Base-by-base conservation (phyloP, 345 rosid genomes). In the Litchi chinensis region DNA sequence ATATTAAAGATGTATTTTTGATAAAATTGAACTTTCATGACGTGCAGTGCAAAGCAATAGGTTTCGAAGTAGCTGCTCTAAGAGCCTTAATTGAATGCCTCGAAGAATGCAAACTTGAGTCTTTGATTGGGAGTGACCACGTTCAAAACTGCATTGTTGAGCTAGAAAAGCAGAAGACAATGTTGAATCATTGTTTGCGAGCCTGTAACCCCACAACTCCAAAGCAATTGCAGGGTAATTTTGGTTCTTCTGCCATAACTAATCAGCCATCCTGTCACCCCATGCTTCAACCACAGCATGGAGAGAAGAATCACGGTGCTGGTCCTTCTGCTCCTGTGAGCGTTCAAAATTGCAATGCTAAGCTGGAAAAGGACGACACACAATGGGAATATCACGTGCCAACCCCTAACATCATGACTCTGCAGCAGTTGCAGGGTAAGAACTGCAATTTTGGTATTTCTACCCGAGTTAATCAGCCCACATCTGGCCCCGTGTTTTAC, bases 31-130 rank as follows among this genome's bases (percentile, higher is more conserved):
- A 70, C 43, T 59, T 39, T 37, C 9, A 1, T 26, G 28, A 26
- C 28, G 10, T 39, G 60, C 83, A 88, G 91, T 63, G 71, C 15
- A 70, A 63, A 73, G 82, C 80, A 41, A 50, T 16, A 8, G 73
- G 65, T 26, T 59, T 71, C 16, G 71, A 78, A 74, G n/a, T 86
- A 22, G 81, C 76, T 67, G 75, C 72, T 16, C 7, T 78, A 6
- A 79, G 28, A 60, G 28, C 66, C 43, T 73, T 74, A 16, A 63
- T 73, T 10, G 74, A 70, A 83, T 88, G 85, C 80, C 60, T 85
- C 39, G 76, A 60, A 39, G 76, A 70, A 19, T 69, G 67, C 76
- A 68, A 71, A 62, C 76, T 88, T 10, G 80, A 77, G 26, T 75
- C 67, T 0, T 44, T 4, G 52, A 28, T 52, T 12, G 48, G 54